These are phyloP conservation scores for Neoarthrinium moseri DNA, from an alignment of 2,329 filamentous ascomycete species.

Conservation along the genomic window DNA sequence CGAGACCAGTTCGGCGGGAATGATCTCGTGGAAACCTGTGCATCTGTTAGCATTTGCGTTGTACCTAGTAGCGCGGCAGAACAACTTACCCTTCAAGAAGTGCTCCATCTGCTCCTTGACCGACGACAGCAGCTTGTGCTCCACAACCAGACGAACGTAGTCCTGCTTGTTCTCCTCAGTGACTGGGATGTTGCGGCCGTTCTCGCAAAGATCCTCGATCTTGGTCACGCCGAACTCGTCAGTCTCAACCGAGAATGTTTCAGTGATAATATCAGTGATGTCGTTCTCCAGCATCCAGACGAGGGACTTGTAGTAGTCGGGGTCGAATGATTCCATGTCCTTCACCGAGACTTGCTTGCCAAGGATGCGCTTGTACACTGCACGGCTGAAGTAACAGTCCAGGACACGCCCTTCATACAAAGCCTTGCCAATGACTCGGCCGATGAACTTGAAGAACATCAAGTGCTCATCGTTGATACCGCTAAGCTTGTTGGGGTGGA, in stretches of 20 bases:
- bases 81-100: constrained; percentile 73
- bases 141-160: constrained; percentile 90
- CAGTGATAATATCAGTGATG: constrained; percentile 95
- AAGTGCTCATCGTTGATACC: constrained; percentile 93
- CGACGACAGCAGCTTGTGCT: constrained; percentile 87
- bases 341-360: constrained; percentile 95
- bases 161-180: constrained; percentile 99
- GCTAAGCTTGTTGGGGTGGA: constrained; percentile 95
- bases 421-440: constrained; percentile 96
- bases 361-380: constrained; percentile 96
- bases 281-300: constrained; percentile 99
- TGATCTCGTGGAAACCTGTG: constrained; percentile 93
- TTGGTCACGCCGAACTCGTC: constrained; percentile 91
- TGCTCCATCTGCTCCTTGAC: constrained; percentile 93
- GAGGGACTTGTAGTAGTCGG: constrained; percentile 98
- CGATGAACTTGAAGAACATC: constrained; percentile 99
- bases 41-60: constrained; percentile 26
- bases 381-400: constrained; percentile 98
- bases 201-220: constrained; percentile 80
- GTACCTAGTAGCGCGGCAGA: constrained; percentile 7
- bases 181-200: constrained; percentile 88
- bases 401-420: constrained; percentile 93
- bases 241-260: constrained; percentile 92
- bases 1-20: constrained; percentile 86
- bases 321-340: constrained; percentile 98